Percentiles rank a stretch among this genome's conserved stretches.
phyloP scores from a whole-genome alignment of 2,329 filamentous ascomycete genomes.

The Monosporascus sp. region DNA sequence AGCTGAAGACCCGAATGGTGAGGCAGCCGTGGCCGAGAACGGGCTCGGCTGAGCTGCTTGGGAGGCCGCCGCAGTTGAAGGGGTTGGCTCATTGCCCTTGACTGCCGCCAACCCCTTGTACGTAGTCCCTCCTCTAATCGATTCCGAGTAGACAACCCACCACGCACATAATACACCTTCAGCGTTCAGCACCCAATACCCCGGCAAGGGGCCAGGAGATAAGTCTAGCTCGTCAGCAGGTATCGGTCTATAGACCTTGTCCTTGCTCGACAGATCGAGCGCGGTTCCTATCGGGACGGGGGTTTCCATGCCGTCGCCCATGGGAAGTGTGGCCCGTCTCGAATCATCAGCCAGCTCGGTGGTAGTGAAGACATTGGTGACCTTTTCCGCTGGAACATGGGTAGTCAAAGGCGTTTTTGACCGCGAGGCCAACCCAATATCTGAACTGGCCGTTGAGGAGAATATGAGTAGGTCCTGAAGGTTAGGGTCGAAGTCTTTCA shows the following conservation, averaged over 20 bases:
- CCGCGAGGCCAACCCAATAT: conserved; percentile 73
- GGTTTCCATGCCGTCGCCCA: conserved; percentile 62
- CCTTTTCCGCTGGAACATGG: conserved; percentile 52
- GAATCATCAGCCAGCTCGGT: conserved; percentile 70
- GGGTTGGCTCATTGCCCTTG: conserved; percentile 28
- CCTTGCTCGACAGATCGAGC: conserved; percentile 77
- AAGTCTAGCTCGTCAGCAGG: conserved; percentile 71
- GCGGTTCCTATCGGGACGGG: conserved; percentile 74
- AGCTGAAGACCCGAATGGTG: conserved; percentile 38
- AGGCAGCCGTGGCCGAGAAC: conserved; percentile 19
- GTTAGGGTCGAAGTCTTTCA: conserved; percentile 75
- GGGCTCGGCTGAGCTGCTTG: conserved; percentile 26
- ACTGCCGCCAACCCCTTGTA: conserved; percentile 64
- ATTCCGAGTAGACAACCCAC: conserved; percentile 90
- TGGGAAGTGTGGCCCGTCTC: conserved; percentile 68
- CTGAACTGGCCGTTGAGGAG: conserved; percentile 72
- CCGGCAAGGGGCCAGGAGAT: conserved; percentile 76
- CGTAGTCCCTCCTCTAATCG: conserved; percentile 66
- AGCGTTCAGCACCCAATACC: conserved; percentile 79
- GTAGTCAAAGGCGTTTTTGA: conserved; percentile 63
- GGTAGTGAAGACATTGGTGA: conserved; percentile 66
- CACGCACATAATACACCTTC: conserved; percentile 80
- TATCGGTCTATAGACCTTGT: conserved; percentile 74
- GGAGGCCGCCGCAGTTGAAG: conserved; percentile 25
- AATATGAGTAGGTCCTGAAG: conserved; percentile 79